These are phyloP conservation scores for Sphaceloma murrayae DNA, from an alignment of 2,329 filamentous ascomycete species.

Conservation along the genomic window DNA sequence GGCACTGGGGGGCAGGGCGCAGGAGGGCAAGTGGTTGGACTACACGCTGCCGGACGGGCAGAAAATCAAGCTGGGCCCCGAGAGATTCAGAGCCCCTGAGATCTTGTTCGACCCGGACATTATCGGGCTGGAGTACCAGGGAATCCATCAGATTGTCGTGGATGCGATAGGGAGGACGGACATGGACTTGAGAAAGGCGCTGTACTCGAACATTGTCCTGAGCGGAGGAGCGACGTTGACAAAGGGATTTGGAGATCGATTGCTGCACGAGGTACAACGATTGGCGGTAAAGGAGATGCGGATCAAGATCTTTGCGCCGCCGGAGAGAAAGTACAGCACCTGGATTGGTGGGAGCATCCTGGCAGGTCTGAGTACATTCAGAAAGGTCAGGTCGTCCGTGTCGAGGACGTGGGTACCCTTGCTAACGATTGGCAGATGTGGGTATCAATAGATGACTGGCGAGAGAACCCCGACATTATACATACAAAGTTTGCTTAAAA, in stretches of 20 bases:
- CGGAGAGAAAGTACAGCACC: conserved; percentile 95
- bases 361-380: conserved; percentile 91
- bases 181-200: conserved; percentile 83
- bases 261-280: conserved; percentile 84
- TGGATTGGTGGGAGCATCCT: conserved; percentile 99
- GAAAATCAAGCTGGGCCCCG: conserved; percentile 86
- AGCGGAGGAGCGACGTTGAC: conserved; percentile 93
- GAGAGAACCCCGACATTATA: conserved; percentile 98
- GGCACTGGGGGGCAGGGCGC: conserved; percentile 52
- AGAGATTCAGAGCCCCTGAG: conserved; percentile 91
- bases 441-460: conserved; percentile 99
- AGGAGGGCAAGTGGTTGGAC: conserved; percentile 67
- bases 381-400: conserved; percentile 62
- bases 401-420: conserved; percentile 17
- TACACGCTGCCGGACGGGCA: conserved; percentile 88
- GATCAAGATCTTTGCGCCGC: conserved; percentile 97
- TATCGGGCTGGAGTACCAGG: conserved; percentile 91
- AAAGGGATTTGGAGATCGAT: conserved; percentile 88
- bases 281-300: conserved; percentile 97
- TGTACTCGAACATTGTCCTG: conserved; percentile 95
- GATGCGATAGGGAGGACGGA: conserved; percentile 93
- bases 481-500: conserved; percentile 88
- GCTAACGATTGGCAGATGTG: conserved; percentile 62
- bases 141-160: conserved; percentile 94
- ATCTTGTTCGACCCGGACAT: conserved; percentile 97